Conservation (phyloP, 495 filamentous ascomycete genomes). For the Trichoderma parareesei region DNA sequence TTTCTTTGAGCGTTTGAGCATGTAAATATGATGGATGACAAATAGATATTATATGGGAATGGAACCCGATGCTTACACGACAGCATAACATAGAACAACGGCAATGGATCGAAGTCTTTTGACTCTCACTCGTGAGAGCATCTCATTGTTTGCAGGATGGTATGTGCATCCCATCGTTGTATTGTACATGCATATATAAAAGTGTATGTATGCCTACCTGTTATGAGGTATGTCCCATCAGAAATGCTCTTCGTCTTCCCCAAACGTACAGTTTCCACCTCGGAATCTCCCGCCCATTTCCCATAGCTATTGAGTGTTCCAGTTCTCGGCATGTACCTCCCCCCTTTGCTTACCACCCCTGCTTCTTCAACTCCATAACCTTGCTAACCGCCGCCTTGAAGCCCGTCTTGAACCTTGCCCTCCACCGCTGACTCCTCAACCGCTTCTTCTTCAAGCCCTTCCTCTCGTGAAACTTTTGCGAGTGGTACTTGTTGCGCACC, state of each 20-base stretch:
- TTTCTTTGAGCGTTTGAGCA: not conserved
- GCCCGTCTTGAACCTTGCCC: slow-evolving; percentile 53
- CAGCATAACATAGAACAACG: not conserved
- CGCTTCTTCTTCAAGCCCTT: slow-evolving; percentile 68
- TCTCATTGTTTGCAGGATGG: not conserved
- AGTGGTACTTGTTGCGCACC: slow-evolving; percentile 37
- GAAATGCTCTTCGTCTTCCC: not conserved
- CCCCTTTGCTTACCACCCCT: slow-evolving; percentile 56
- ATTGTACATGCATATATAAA: slow-evolving; percentile 8
- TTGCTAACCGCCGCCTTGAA: slow-evolving; percentile 52
- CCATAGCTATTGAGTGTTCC: not conserved
- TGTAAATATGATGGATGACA: not conserved
- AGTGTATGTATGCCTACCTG: no score
- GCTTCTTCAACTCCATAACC: slow-evolving; percentile 56
- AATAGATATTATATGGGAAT: not conserved
- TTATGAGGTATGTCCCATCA: not conserved
- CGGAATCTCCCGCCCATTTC: not conserved
- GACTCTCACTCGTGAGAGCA: not conserved
- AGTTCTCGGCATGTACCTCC: not conserved
- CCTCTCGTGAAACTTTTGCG: slow-evolving; percentile 62
- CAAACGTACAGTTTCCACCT: not conserved
- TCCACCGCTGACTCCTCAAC: slow-evolving; percentile 56
- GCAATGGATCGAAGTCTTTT: not conserved
- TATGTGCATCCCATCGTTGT: not conserved
- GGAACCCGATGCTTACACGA: not conserved